Percentiles rank a stretch among this genome's conserved stretches.
Conservation (phyloP, 306 rosid species). For the Inga laurina region DNA sequence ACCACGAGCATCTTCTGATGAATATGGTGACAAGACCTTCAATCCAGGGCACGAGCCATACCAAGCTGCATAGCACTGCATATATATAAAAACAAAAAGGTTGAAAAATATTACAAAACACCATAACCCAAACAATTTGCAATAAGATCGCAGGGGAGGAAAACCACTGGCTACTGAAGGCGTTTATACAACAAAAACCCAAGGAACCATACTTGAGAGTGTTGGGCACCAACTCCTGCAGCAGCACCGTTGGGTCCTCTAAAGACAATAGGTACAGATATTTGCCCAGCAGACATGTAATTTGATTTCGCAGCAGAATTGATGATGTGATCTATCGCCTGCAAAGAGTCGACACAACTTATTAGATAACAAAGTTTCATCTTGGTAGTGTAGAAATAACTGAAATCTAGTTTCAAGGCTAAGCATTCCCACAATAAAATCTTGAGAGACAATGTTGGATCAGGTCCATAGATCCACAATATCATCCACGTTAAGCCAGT, state of each 20-base stretch:
- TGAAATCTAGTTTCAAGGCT: background rate
- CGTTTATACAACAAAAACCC: constrained; percentile 18
- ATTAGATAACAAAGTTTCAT: background rate
- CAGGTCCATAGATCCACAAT: background rate
- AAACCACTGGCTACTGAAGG: background rate
- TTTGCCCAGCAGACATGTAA: constrained; percentile 97
- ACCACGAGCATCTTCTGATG: constrained; percentile 99
- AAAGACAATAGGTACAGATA: constrained; percentile 90
- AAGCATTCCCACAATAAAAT: background rate
- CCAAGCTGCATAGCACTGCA: constrained; percentile 98
- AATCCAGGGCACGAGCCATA: constrained; percentile 82
- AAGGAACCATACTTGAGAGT: constrained; percentile 78
- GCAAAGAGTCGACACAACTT: constrained; percentile 15
- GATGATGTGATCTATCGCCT: constrained; percentile 99
- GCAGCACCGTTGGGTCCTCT: constrained; percentile 99
- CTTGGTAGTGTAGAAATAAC: background rate
- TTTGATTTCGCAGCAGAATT: constrained; percentile 98
- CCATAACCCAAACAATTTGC: constrained; percentile 17
- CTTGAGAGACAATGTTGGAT: background rate
- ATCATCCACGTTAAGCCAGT: background rate
- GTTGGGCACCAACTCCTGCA: constrained; percentile 99
- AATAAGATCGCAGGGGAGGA: background rate
- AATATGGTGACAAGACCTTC: constrained; percentile 91
- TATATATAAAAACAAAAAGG: background rate
- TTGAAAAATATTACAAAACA: background rate